Base-by-base conservation (phyloP, 2,329 filamentous ascomycete genomes). In the Plenodomus biglobosus region DNA sequence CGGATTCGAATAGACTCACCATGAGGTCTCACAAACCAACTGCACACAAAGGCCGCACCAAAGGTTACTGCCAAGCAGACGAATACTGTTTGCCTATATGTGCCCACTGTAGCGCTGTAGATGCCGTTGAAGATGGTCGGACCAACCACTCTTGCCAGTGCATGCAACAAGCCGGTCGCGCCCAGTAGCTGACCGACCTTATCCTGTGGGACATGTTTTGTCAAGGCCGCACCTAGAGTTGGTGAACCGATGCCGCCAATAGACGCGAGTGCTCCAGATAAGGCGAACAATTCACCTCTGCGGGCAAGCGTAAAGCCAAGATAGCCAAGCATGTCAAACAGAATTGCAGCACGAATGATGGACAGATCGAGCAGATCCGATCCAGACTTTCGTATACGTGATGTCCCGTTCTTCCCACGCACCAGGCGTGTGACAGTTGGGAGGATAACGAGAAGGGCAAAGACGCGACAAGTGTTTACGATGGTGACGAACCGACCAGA, bases 121-220 rank as follows among this genome's bases (percentile, higher is more conserved):
- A 97, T 83, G 4, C 88, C 82, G 64, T 94, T 95, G 73, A 96
- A 95, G 1, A 92, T 66, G 0, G 90, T 80, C 0, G 94, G 94
- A 1, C 87, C 85, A 11, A 95, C 69, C 2, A 97, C 84, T 52
- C 91, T 80, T 2, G 88, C 83, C 30, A 96, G 73, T 1, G 90
- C 88, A 72, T 97, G 92, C 48, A 97, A 73, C 52, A 97, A 77
- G 0, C 92, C 94, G 15, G 86, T 87, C 1, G 91, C 92, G 18
- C 94, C 94, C 0, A 99, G 80, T n/a, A 97, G 76, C 68, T 94
- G 85, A 0, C 94, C 94, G 0, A 94, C 86, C 39, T 83, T 82
- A 55, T 94, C 88, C 0, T 85, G 79, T 0, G 92, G 90, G 0
- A 97, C 86, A 69, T 97, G 94, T 68, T 96, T 97, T 17, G 91